Evolutionary conservation across 495 filamentous ascomycete species (phyloP), one percentile per base, ranked within the genome.

Genomic region (Penicillium samsonianum): DNA sequence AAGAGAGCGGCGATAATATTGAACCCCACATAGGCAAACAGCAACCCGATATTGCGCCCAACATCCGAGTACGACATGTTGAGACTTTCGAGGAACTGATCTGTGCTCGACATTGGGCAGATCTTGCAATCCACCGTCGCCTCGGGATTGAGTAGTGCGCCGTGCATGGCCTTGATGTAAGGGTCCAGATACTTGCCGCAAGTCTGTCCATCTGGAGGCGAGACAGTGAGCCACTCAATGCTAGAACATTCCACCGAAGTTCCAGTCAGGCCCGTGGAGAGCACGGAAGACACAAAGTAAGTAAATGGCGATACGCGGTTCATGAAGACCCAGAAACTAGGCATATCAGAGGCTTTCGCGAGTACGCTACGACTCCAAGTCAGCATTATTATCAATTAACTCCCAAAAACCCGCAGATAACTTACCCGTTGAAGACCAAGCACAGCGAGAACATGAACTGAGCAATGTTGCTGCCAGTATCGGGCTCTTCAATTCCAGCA

Each of bases 311-410:
- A 89, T 49, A 89, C 75, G 26, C 86, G 85, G 69, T 92, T 90
- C 86, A 92, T 89, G 77, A 91, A 92, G 60, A 89, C 89, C 89
- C 90, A 94, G 77, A 92, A 91, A 10, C 81, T 68, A 10, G 88
- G 88, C 26, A 91, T 71, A 2, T 71, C 75, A 3, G 71, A 62
- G 3, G 89, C 87, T 33, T 67, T 78, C 51, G 87, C 84, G 58
- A 92, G 82, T 46, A 92, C 88, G 78, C 87, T 86, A 26, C 2
- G 47, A n/a, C 26, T 12, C 4, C 14, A 49, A n/a, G 54, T 65
- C 25, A 70, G 62, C 41, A 33, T 17, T 20, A 33, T 41, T 11
- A 23, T 10, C 44, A 11, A 40, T 19, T 1, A 26, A 23, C 11
- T 17, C 19, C 14, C 17, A 48, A 31, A 20, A 1, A 25, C 30